Base-by-base conservation (phyloP, 805 yeast species). In the Teunomyces aglyptinius region DNA sequence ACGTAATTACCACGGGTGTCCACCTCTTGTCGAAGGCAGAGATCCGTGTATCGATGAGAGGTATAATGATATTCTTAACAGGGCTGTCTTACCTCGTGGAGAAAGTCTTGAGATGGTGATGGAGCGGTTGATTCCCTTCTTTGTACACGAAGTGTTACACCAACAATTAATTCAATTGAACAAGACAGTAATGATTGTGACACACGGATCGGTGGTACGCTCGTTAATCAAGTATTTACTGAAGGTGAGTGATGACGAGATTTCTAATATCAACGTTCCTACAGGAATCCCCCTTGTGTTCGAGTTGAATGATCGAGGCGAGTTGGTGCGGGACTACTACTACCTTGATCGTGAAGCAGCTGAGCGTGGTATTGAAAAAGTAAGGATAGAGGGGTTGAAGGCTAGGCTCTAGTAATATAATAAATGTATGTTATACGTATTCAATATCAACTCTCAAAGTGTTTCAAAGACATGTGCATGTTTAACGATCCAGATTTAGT, bases 211-310 rank as follows among this genome's bases (percentile, higher is more conserved):
- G 34, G 62, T 71, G 12, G 75, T 70, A 10, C 61, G 77, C 46
- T 65, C 73, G 41, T 53, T 72, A 26, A 71, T 71, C 28, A 71
- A 71, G 54, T 62, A 68, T 43, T 59, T 72, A 26, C 60, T 60
- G 39, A 56, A 59, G 27, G 65, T 71, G 22, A 61, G 66, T 43
- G 74, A 72, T 52, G 61, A 61, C 29, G 70, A 65, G 44, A 70
- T 72, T 27, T 61, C 67, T 35, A 61, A 64, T 38, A 68, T 72
- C 44, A 70, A 72, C 49, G 71, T 71, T 2, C 76, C 77, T 15
- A 72, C 76, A 1, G 77, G 76, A 1, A 64, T 72, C 3, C 77
- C 77, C 7, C 55, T 71, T n/a, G 69, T 70, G 19, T 71, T 72
- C 52, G 76, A 72, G 46, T 47, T 70, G 6, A 59, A 66, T 45